Evolutionary conservation across 352 stramenopile genomes (phyloP).

Genomic region (Phytophthora pistaciae): DNA sequence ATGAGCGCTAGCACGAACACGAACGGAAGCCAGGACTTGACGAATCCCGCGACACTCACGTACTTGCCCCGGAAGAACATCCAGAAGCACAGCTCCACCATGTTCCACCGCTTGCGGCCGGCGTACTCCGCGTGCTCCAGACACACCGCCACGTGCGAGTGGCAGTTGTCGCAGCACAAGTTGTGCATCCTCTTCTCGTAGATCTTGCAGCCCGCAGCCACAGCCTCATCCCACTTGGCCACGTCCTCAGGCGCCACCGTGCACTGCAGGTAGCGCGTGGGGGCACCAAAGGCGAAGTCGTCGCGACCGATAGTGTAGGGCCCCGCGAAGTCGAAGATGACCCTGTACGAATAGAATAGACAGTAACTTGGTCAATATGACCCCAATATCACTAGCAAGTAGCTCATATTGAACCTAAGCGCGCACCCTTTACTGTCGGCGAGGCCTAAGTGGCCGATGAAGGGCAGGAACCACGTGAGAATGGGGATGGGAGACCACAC

Average conservation of each 20-base stretch:
- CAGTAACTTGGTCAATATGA: constrained; percentile 10
- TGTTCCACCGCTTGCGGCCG: constrained; percentile 75
- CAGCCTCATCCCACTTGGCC: constrained; percentile 91
- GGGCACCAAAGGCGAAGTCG: constrained; percentile 88
- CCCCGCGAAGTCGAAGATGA: constrained; percentile 97
- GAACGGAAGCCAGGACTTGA: constrained; percentile 49
- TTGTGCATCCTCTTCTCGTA: constrained; percentile 97
- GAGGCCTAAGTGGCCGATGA: constrained; percentile 97
- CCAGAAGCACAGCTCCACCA: constrained; percentile 86
- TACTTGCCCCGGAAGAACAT: constrained; percentile 79
- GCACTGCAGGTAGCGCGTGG: constrained; percentile 92
- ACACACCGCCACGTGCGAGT: constrained; percentile 95
- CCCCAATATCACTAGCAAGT: neutral
- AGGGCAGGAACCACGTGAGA: constrained; percentile 94
- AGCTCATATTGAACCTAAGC: neutral
- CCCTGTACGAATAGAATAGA: constrained; percentile 43
- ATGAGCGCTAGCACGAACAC: constrained; percentile 37
- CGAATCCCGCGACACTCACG: constrained; percentile 36
- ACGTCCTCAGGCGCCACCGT: constrained; percentile 50
- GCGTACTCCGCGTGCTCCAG: constrained; percentile 68
- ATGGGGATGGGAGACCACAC: constrained; percentile 93
- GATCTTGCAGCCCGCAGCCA: constrained; percentile 90
- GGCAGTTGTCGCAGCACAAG: constrained; percentile 97
- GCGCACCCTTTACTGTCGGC: constrained; percentile 83
- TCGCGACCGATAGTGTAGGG: constrained; percentile 94